Conservation (phyloP, 805 yeast species). For the Phaffomyces thermotolerans region DNA sequence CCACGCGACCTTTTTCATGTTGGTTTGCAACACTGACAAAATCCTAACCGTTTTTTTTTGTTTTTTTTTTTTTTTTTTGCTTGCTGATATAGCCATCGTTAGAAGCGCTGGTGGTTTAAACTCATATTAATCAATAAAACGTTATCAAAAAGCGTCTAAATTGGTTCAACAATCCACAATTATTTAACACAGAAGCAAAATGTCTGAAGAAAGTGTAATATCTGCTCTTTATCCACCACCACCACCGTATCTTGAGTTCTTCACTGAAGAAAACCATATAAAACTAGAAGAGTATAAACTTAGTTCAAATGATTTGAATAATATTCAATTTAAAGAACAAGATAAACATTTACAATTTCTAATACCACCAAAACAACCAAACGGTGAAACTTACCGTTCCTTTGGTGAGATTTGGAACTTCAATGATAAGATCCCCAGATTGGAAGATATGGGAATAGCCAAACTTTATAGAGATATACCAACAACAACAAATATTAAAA, state of each 20-base stretch:
- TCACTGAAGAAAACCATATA: slow-evolving; percentile 60
- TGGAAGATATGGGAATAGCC: slow-evolving; percentile 68
- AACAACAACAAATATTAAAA: not conserved
- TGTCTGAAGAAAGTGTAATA: slow-evolving; percentile 24
- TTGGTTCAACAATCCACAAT: too few species aligned
- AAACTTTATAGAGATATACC: slow-evolving; percentile 50
- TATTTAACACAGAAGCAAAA: not conserved
- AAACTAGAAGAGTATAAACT: slow-evolving; percentile 27
- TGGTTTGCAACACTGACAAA: too few species aligned
- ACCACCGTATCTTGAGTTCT: slow-evolving; percentile 71
- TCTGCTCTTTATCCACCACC: slow-evolving; percentile 92
- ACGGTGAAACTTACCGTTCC: slow-evolving; percentile 63
- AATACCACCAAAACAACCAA: slow-evolving; percentile 59
- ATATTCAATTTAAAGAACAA: slow-evolving; percentile 25
- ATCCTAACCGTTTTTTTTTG: too few species aligned
- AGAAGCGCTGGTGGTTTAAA: too few species aligned
- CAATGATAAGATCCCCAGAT: slow-evolving; percentile 64
- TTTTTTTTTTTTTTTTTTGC: too few species aligned
- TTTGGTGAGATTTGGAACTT: slow-evolving; percentile 88
- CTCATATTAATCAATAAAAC: too few species aligned
- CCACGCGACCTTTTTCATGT: slow-evolving; percentile 49
- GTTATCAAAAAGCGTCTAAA: too few species aligned
- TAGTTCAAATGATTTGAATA: slow-evolving; percentile 6
- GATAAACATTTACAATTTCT: slow-evolving; percentile 48
- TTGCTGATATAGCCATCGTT: too few species aligned